A percentile compares a stretch with the other conserved stretches of the same genome.
phyloP scores from a whole-genome alignment of 2,329 filamentous ascomycete genomes.

The Ophiostoma triangulosporum region DNA sequence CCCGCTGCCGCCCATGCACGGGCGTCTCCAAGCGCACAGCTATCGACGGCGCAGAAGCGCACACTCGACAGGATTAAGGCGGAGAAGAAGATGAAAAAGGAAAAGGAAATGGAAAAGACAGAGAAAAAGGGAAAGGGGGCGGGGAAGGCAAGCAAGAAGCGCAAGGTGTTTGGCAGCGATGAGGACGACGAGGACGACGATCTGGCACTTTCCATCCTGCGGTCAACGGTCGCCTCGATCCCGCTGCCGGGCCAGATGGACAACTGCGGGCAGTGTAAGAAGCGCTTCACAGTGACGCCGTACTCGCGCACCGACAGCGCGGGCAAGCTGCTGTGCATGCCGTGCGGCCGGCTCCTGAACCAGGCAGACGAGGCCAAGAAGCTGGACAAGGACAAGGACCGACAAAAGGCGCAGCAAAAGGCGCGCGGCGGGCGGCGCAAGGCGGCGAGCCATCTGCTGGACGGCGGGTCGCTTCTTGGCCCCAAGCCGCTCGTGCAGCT shows the following conservation, averaged over 20 bases:
- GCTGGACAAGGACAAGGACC: constrained; percentile 23
- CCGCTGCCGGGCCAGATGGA: constrained; percentile 74
- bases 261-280: constrained; percentile 73
- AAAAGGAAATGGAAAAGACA: too few relatives aligned
- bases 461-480: constrained; percentile 53
- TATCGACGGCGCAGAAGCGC: constrained; percentile 20
- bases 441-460: constrained; percentile 70
- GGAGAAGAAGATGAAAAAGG: constrained; percentile 36
- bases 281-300: constrained; percentile 83
- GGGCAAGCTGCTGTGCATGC: constrained; percentile 64
- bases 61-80: constrained; percentile 49
- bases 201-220: constrained; percentile 34
- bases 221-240: constrained; percentile 17
- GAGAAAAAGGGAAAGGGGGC: constrained; percentile 26
- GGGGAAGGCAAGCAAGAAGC: constrained; percentile 28
- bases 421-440: constrained; percentile 50
- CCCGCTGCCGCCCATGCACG: not conserved
- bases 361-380: constrained; percentile 45
- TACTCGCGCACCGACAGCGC: constrained; percentile 72
- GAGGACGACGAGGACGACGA: constrained; percentile 37
- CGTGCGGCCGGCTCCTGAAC: constrained; percentile 63
- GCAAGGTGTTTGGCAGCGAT: constrained; percentile 16
- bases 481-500: constrained; percentile 54
- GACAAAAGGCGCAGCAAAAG: constrained; percentile 26
- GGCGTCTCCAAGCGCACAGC: constrained; percentile 17